Evolutionary conservation across 306 rosid species (phyloP), one percentile per base, ranked within the genome.

Genomic region (Styphnolobium japonicum): DNA sequence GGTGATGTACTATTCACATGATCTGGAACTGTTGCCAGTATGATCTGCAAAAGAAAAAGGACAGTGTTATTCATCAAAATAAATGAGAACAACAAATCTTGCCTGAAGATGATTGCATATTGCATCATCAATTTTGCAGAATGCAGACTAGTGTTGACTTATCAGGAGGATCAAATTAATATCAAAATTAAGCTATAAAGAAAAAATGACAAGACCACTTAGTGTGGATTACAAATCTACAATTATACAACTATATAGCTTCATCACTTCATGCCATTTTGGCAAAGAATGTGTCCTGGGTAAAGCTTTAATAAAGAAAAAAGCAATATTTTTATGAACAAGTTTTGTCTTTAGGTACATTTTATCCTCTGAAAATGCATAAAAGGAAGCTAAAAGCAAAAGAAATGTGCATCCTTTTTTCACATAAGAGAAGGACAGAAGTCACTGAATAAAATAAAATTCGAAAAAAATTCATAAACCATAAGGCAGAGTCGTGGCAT

Each of bases 11-110:
- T 86, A 79, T 81, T 82, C 80, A 60, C 79, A 10, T 48, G 67
- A 81, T 88, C 92, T 39, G 98, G 99, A 76, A 83, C 69, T 71
- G 96, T 95, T 57, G 94, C 97, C 83, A 95, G 61, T 71, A 95
- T 81, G 77, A 95, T 88, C 99, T 95, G 86, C 45, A 69, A 82
- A 75, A 53, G 52, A 49, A 62, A 33, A 67, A 6, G 19, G 46
- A 23, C 48, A 42, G 14, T 19, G 71, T 60, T 51, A 67, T 61
- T 80, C 65, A 67, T 52, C 68, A 58, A 60, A 75, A 67, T 61
- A 75, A 10, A 43, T n/a, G 33, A 80, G 48, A 42, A 75, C n/a
- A 37, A 75, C 4, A 74, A 61, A 53, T 27, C 33, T 25, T 31
- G 33, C 58, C n/a, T 65, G 43, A 67, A 74, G 45, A 61, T 45